Percentiles rank a stretch among this genome's conserved stretches.
phyloP scores from a whole-genome alignment of 2,329 filamentous ascomycete species.

The Penicillium sp. region DNA sequence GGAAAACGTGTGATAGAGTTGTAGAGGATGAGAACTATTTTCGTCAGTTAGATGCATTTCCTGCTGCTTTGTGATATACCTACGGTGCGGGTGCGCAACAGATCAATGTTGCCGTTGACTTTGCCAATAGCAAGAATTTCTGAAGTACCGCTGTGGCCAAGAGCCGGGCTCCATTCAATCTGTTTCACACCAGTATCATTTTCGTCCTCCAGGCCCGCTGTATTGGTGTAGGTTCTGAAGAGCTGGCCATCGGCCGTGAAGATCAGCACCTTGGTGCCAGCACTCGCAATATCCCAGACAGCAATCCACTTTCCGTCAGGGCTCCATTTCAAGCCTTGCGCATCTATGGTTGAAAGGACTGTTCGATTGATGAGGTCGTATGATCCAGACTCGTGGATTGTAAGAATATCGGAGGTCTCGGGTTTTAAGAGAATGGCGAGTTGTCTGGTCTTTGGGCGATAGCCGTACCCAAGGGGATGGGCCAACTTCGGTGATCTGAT shows the following conservation, averaged over 20 bases:
- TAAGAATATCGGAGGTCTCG: conserved; percentile 37
- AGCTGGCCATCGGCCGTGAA: conserved; percentile 58
- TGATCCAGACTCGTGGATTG: conserved; percentile 35
- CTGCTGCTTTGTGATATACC: conserved; percentile 2
- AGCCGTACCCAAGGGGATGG: conserved; percentile 35
- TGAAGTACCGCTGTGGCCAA: conserved; percentile 21
- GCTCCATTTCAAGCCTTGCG: conserved; percentile 57
- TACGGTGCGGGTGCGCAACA: conserved; percentile 45
- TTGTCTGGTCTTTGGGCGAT: conserved; percentile 39
- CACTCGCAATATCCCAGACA: conserved; percentile 52
- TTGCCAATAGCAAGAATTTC: conserved; percentile 49
- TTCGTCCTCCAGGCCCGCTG: conserved; percentile 33
- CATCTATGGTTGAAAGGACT: conserved; percentile 51
- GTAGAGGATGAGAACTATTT: conserved; percentile 32
- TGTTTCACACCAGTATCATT: conserved; percentile 49
- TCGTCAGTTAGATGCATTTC: conserved; percentile 1
- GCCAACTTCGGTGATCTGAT: conserved; percentile 41
- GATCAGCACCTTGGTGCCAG: conserved; percentile 50
- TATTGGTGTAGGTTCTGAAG: conserved; percentile 50
- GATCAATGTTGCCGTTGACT: conserved; percentile 48
- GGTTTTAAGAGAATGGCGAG: conserved; percentile 41
- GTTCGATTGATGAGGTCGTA: conserved; percentile 34
- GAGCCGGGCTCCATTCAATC: conserved; percentile 51
- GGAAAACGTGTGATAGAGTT: conserved; percentile 34
- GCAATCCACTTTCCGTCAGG: conserved; percentile 57